A percentile compares a stretch with the other conserved stretches of the same genome.
Evolutionary conservation across 352 stramenopile species (phyloP).

Genomic region (Globisporangium recalcitrans): DNA sequence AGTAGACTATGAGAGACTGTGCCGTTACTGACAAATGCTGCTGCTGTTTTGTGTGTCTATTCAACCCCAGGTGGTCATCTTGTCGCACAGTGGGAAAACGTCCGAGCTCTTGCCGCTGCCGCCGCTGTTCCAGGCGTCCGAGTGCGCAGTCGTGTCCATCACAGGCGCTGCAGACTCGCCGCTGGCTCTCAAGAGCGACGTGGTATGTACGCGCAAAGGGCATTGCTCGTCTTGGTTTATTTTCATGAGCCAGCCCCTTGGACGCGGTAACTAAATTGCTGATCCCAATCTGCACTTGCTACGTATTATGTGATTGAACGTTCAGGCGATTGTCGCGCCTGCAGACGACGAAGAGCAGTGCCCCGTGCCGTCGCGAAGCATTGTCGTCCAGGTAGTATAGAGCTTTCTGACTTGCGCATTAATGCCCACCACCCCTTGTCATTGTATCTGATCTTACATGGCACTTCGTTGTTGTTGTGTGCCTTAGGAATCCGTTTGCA

Average conservation of each 20-base stretch:
- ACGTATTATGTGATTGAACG: background rate
- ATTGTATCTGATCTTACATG: background rate
- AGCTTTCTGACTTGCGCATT: background rate
- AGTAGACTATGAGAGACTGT: too few relatives aligned
- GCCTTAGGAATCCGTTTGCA: constrained; percentile 61
- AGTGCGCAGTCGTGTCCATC: constrained; percentile 45
- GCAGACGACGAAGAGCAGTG: constrained; percentile 42
- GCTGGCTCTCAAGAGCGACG: constrained; percentile 32
- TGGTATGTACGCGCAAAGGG: constrained; percentile 21
- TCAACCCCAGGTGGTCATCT: constrained; percentile 48
- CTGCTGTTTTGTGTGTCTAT: background rate
- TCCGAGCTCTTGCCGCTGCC: constrained; percentile 54
- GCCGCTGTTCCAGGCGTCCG: constrained; percentile 29
- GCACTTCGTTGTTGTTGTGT: background rate
- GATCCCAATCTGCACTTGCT: too few relatives aligned
- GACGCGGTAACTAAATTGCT: background rate
- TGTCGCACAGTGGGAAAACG: constrained; percentile 74
- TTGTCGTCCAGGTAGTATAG: constrained; percentile 55
- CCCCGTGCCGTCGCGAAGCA: constrained; percentile 71
- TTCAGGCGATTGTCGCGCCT: constrained; percentile 37
- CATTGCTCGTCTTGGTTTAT: too few relatives aligned
- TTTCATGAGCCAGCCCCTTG: background rate
- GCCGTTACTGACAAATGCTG: background rate
- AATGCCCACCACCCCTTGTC: background rate
- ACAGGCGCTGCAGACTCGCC: constrained; percentile 34